These are phyloP conservation scores for Grifola frondosa DNA, from an alignment of 1,284 basidiomycete genomes.

Conservation along the genomic window DNA sequence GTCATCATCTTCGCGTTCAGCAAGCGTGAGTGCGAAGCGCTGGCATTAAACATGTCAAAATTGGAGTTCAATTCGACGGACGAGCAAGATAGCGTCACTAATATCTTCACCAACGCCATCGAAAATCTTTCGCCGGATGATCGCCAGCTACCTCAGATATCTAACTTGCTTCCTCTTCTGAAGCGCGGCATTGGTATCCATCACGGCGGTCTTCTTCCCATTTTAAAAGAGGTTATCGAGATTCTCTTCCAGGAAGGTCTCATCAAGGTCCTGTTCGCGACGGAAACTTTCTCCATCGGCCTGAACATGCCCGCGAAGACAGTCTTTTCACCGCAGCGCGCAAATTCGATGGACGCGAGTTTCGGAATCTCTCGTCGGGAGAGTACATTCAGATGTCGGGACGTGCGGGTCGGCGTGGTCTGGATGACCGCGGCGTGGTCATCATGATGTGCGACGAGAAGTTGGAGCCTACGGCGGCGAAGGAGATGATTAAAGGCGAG, in stretches of 20 bases:
- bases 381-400: constrained; percentile 99
- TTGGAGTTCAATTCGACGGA: constrained; percentile 95
- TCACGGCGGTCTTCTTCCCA: constrained; percentile 96
- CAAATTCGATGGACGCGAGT: constrained; percentile 96
- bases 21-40: constrained; percentile 95
- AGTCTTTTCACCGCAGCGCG: constrained; percentile 93
- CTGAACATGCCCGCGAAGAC: constrained; percentile 99
- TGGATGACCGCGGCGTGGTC: constrained; percentile 98
- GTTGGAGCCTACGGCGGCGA: constrained; percentile 89
- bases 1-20: constrained; percentile 99
- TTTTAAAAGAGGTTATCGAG: constrained; percentile 99
- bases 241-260: constrained; percentile 99
- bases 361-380: constrained; percentile 86
- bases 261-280: constrained; percentile 98
- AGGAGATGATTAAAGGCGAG: constrained; percentile 98
- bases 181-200: constrained; percentile 98
- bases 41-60: constrained; percentile 91
- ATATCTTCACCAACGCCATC: constrained; percentile 95
- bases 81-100: constrained; percentile 86
- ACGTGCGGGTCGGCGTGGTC: constrained; percentile 93
- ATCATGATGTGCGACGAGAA: constrained; percentile 99
- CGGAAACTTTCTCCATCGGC: constrained; percentile 99
- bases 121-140: constrained; percentile 88
- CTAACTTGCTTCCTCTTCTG: constrained; percentile 89
- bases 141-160: constrained; percentile 90